Evolutionary conservation across 1,284 basidiomycete species (phyloP), one percentile per base, ranked within the genome.

Genomic region (Prillingera fragicola): DNA sequence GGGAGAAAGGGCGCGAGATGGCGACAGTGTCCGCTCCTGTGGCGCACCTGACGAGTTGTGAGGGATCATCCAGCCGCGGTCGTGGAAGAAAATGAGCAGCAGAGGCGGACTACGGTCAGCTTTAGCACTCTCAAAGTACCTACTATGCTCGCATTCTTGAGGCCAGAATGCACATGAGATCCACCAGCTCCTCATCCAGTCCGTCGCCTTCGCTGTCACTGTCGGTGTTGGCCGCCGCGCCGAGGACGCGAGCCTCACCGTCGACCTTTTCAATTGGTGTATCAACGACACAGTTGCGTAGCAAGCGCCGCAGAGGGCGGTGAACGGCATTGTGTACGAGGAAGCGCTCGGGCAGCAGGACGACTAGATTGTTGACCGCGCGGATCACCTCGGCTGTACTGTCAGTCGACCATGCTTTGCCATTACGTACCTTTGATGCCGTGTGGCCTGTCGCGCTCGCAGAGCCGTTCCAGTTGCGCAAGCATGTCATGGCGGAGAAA

Each of bases 21-120:
- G 81, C 79, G 55, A 29, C 82, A 84, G 83, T 83, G 85, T 54
- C 28, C 7, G n/a, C n/a, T n/a, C n/a, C n/a, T n/a, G n/a, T n/a
- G 53, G 38, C 5, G 49, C 47, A 38, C 41, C 29, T 21, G 55
- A 34, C 32, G 49, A 46, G 25, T 56, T 41, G 38, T 56, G 43
- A 8, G 57, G 33, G 34, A 48, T 32, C 23, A 59, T 54, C 66
- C 66, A 66, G 34, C 62, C 57, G 59, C 87, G 91, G 64, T 94
- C 89, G 62, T 92, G 87, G 66, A 95, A 91, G 74, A 95, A 95
- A 52, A 96, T 92, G 78, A 94, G 85, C 29, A 96, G 80, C 2
- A 96, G 75, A 58, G 92, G 87, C 5, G 88, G 83, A 66, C 68
- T 69, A 7, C 1, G 17, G 25, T 45, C 17, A 49, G 39, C 25